A percentile compares a stretch with the other conserved stretches of the same genome.
These are phyloP conservation scores for Cyclanthera cordifolia DNA, from an alignment of 306 rosid genomes.

Conservation along the genomic window DNA sequence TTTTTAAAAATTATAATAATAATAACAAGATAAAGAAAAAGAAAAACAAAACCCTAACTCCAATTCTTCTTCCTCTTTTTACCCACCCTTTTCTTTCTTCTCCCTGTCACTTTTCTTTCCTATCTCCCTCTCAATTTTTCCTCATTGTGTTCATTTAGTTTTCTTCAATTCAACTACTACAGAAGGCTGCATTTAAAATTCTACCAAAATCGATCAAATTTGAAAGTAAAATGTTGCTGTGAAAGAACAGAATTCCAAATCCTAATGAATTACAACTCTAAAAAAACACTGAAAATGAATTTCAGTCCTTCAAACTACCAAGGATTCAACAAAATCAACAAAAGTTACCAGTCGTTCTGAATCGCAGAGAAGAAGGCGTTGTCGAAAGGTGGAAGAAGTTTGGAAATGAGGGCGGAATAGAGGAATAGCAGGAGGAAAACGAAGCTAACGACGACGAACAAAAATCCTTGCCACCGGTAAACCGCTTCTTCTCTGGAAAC, in stretches of 20 bases:
- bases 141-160: not conserved
- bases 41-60: too few species aligned
- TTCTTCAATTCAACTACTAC: not conserved
- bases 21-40: too few species aligned
- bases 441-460: conserved; percentile 33
- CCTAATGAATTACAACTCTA: not conserved
- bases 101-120: not conserved
- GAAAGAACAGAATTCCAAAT: not conserved
- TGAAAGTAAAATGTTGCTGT: too few species aligned
- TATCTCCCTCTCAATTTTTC: not conserved
- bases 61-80: not conserved
- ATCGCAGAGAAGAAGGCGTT: conserved; percentile 38
- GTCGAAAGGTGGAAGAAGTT: conserved; percentile 51
- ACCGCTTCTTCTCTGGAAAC: not conserved
- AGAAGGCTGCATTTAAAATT: too few species aligned
- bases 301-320: not conserved
- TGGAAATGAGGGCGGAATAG: conserved; percentile 44
- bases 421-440: conserved; percentile 41
- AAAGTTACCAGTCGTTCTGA: conserved; percentile 63
- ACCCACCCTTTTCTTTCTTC: not conserved
- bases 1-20: too few species aligned
- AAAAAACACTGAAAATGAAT: not conserved
- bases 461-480: conserved; percentile 28
- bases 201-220: too few species aligned
- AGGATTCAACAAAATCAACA: not conserved